Base-by-base conservation (phyloP, 371 early-diverging fungal genomes). In the Lichtheimia corymbifera region DNA sequence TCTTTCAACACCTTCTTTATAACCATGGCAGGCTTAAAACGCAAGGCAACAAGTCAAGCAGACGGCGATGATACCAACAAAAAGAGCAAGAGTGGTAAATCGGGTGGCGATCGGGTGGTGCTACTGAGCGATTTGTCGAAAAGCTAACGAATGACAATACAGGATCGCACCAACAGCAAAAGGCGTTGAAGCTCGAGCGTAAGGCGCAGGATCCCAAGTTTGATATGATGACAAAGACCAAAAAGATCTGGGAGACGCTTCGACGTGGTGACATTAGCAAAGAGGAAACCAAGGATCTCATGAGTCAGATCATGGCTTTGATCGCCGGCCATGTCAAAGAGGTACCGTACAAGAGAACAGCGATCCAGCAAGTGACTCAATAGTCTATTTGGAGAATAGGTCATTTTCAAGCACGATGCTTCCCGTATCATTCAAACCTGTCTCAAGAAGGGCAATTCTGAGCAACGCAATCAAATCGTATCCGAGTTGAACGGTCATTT, bases 321-420 rank as follows among this genome's bases (percentile, higher is more conserved):
- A 85, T 96, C 60, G 80, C 80, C 15, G 97, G 97, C 61, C 86
- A 87, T 63, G 89, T 95, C 53, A 85, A 89, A 67, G 96, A 94
- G 58, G 89, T 88, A 70, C 62, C 70, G 62, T n/a, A 24, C 7
- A 22, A 11, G 17, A 41, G 2, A 14, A 35, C 42, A 17, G 35
- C 35, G 35, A 49, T n/a, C 41, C 44, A 42, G 11, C 35, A 9
- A 35, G 3, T 24, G 9, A 27, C 20, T 40, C 22, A 14, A 53
- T 49, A 4, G 17, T 64, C 1, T 67, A n/a, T 20, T 43, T 47
- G n/a, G 18, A 28, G 6, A 35, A 0, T 66, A 90, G 82, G 73
- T 96, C 45, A 90, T 93, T 71, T 95, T 96, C 81, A 95, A 96
- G 76, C 97, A 95, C 83, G 98, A 97, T 68, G 91, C 94, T 65